A percentile compares a stretch with the other conserved stretches of the same genome.
phyloP scores from a whole-genome alignment of 305 asterid genomes.

The Fraxinus sp. region DNA sequence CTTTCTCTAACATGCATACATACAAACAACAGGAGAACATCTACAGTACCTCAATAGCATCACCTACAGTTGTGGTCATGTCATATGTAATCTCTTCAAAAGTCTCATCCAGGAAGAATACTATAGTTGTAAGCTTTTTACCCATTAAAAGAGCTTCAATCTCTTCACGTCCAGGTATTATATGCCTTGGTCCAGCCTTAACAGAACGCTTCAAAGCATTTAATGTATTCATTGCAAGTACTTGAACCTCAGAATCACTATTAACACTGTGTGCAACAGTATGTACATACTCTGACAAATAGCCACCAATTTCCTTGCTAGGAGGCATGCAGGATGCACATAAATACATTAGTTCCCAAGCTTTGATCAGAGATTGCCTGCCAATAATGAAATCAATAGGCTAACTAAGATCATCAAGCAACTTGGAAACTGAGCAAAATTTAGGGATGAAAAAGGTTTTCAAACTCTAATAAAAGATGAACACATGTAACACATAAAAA shows the following conservation, averaged over 20 bases:
- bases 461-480: constrained; percentile 4
- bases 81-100: constrained; percentile 95
- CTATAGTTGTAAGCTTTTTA: constrained; percentile 89
- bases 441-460: constrained; percentile 8
- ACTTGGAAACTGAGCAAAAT: neutral
- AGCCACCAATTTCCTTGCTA: constrained; percentile 90
- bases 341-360: constrained; percentile 93
- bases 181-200: constrained; percentile 92
- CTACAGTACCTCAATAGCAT: constrained; percentile 84
- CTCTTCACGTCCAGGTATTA: constrained; percentile 89
- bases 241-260: constrained; percentile 81
- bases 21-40: constrained; percentile 6
- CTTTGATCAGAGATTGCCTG: constrained; percentile 73
- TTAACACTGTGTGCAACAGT: constrained; percentile 61
- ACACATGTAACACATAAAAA: neutral
- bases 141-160: constrained; percentile 88
- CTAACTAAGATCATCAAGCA: constrained; percentile 21
- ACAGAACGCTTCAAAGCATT: constrained; percentile 84
- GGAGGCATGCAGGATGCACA: constrained; percentile 99
- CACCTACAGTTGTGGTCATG: constrained; percentile 92
- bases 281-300: constrained; percentile 77
- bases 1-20: neutral
- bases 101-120: constrained; percentile 94
- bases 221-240: constrained; percentile 72
- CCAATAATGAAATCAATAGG: constrained; percentile 24